These are phyloP conservation scores for Planoprotostelium fungivorum DNA, from an alignment of 78 protist genomes.

Conservation along the genomic window DNA sequence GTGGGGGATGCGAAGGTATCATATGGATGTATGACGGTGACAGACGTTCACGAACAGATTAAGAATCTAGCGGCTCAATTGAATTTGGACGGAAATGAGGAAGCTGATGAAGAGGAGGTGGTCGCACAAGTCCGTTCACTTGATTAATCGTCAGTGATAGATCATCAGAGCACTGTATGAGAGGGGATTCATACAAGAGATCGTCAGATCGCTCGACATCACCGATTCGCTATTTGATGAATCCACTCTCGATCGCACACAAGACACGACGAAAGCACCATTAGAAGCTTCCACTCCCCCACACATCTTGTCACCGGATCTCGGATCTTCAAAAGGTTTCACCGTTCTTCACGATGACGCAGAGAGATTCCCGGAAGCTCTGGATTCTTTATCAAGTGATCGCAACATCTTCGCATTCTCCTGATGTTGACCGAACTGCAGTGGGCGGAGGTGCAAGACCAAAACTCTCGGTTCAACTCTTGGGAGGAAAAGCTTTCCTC, in stretches of 20 bases:
- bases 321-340: too few relatives aligned
- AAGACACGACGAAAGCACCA: not conserved
- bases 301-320: not conserved
- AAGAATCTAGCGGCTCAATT: not conserved
- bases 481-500: not conserved
- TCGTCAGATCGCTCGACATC: not conserved
- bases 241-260: not conserved
- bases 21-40: too few relatives aligned
- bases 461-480: not conserved
- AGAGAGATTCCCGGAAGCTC: not conserved
- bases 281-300: not conserved
- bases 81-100: not conserved
- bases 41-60: not conserved
- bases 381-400: too few relatives aligned
- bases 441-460: not conserved
- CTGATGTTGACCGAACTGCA: not conserved
- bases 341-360: not conserved
- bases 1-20: not conserved
- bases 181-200: not conserved
- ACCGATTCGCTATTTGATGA: not conserved
- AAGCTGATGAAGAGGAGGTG: not conserved
- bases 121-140: too few relatives aligned
- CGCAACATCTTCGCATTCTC: too few relatives aligned
- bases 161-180: not conserved
- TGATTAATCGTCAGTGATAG: not conserved